Evolutionary conservation across 2,329 filamentous ascomycete genomes (phyloP).

Genomic region (Penicillium sp.): DNA sequence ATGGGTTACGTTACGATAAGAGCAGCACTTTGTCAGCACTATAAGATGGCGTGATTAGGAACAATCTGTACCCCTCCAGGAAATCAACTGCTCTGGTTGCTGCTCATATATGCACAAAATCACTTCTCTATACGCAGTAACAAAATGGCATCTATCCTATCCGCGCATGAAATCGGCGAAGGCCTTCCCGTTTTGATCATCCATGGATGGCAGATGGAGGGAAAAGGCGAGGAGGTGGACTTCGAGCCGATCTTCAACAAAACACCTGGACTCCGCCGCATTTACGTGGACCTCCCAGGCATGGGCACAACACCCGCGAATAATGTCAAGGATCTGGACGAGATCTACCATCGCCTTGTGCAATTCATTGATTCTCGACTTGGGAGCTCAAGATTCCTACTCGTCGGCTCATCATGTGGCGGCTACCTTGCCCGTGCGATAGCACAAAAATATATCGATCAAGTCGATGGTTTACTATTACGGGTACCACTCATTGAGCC

Average conservation of each 20-base stretch:
- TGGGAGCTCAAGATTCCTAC: slow-evolving; percentile 23
- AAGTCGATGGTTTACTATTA: slow-evolving; percentile 29
- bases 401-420: slow-evolving; percentile 32
- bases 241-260: slow-evolving; percentile 32
- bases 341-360: slow-evolving; percentile 27
- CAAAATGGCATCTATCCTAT: slow-evolving; percentile 22
- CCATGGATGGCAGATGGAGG: slow-evolving; percentile 30
- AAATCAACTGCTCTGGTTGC: neutral
- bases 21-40: neutral
- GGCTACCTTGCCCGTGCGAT: slow-evolving; percentile 31
- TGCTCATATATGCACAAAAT: neutral
- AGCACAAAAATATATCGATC: slow-evolving; percentile 27
- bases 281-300: slow-evolving; percentile 34
- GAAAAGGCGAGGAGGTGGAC: slow-evolving; percentile 25
- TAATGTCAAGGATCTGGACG: slow-evolving; percentile 27
- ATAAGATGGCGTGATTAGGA: neutral
- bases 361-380: slow-evolving; percentile 31
- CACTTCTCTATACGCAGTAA: neutral
- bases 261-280: slow-evolving; percentile 22
- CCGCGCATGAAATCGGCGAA: slow-evolving; percentile 26
- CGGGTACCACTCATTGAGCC: slow-evolving; percentile 32
- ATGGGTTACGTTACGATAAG: neutral
- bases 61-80: neutral
- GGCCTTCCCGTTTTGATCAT: slow-evolving; percentile 31
- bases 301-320: slow-evolving; percentile 31